Percentiles rank a stretch among this genome's conserved stretches.
Evolutionary conservation across 768 basidiomycete genomes (phyloP).

Genomic region (Cystofilobasidium macerans): DNA sequence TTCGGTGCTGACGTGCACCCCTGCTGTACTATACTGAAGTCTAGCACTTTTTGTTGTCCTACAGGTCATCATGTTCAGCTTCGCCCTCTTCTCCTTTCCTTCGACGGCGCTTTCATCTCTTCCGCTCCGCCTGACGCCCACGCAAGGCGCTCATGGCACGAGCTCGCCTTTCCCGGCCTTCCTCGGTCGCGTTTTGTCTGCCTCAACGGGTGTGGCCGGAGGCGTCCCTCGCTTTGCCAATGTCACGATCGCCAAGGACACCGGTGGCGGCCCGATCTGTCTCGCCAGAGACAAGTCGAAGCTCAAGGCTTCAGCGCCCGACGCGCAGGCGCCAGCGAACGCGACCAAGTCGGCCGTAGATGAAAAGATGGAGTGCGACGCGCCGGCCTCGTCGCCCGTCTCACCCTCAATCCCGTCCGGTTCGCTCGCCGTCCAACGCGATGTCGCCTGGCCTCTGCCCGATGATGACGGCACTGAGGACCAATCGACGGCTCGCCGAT

Average conservation of each 20-base stretch:
- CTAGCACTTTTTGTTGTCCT: no score
- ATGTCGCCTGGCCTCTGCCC: not conserved
- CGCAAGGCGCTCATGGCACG: no score
- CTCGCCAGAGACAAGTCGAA: not conserved
- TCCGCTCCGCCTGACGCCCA: not conserved
- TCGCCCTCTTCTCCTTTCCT: conserved; percentile 25
- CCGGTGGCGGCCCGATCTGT: conserved; percentile 10
- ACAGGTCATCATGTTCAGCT: conserved; percentile 27
- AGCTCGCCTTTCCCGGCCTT: conserved; percentile 10
- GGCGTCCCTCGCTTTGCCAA: not conserved
- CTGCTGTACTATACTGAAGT: not conserved
- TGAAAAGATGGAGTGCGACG: conserved; percentile 9
- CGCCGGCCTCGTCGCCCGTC: not conserved
- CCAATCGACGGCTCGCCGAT: conserved; percentile 3
- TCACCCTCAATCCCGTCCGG: no score
- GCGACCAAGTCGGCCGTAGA: not conserved
- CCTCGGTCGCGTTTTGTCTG: conserved; percentile 19
- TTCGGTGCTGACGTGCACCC: not conserved
- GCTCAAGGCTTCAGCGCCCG: not conserved
- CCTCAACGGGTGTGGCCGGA: not conserved
- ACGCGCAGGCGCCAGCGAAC: not conserved
- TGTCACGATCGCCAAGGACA: not conserved
- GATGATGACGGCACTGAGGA: no score
- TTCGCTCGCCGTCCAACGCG: no score
- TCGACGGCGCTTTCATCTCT: conserved; percentile 19